Conservation (phyloP, 192 early-diverging fungal genomes). For the Radiomyces spectabilis region DNA sequence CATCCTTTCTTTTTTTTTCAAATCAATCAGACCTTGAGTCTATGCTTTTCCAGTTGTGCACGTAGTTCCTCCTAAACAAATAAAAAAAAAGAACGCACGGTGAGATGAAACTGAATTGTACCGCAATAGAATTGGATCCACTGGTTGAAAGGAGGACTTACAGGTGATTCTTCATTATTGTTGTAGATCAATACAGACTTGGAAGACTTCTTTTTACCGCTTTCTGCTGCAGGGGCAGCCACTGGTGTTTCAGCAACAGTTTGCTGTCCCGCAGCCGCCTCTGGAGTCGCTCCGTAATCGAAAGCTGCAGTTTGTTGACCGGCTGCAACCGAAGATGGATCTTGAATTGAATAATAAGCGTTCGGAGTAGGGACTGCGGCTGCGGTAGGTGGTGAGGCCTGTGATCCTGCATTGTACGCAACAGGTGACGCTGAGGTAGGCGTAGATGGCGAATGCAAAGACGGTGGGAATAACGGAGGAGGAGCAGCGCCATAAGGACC, state of each 20-base stretch:
- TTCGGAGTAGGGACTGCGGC: no score
- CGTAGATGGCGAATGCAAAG: no score
- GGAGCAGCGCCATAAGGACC: no score
- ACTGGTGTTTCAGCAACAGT: not conserved
- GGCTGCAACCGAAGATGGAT: no score
- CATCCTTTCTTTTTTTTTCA: no score
- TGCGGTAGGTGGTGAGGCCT: no score
- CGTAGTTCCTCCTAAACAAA: conserved; percentile 17
- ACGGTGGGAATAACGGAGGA: no score
- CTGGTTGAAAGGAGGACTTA: conserved; percentile 16
- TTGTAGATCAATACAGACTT: conserved; percentile 37
- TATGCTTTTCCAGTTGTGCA: conserved; percentile 12
- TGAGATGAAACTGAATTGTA: not conserved
- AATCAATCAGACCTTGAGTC: conserved; percentile 1
- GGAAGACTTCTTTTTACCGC: conserved; percentile 9
- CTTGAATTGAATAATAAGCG: no score
- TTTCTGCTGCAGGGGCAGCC: not conserved
- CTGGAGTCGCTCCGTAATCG: no score
- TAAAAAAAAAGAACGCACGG: not conserved
- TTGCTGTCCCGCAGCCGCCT: not conserved
- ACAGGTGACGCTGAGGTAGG: no score
- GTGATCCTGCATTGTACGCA: no score
- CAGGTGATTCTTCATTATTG: conserved; percentile 44
- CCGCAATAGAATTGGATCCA: not conserved
- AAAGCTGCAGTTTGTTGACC: no score